These are phyloP conservation scores for Aspergillus sp. DNA, from an alignment of 2,329 filamentous ascomycete genomes.

Conservation along the genomic window DNA sequence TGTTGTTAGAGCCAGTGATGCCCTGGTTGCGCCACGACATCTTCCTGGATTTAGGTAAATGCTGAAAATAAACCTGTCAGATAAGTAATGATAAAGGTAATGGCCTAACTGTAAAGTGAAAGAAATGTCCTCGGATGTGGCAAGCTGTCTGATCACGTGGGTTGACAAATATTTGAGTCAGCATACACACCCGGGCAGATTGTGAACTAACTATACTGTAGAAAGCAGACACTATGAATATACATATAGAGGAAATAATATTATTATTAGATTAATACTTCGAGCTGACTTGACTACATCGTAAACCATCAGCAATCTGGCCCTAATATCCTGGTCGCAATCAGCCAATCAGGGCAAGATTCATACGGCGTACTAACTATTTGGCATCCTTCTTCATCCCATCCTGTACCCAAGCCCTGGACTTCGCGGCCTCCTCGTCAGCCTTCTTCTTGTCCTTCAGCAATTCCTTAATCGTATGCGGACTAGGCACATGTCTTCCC, in stretches of 20 bases:
- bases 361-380: slow-evolving; percentile 13
- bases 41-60: slow-evolving; percentile 3
- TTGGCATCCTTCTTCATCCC: slow-evolving; percentile 65
- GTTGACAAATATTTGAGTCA: neutral
- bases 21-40: slow-evolving; percentile 72
- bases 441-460: slow-evolving; percentile 56
- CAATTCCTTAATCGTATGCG: slow-evolving; percentile 62
- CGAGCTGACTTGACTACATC: neutral
- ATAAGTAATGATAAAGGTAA: slow-evolving; percentile 3
- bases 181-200: neutral
- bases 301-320: neutral
- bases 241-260: neutral
- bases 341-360: neutral
- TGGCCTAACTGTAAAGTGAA: neutral
- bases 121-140: neutral
- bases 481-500: slow-evolving; percentile 70
- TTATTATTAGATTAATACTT: neutral
- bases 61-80: slow-evolving; percentile 9
- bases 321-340: neutral
- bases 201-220: neutral
- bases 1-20: slow-evolving; percentile 97
- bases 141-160: slow-evolving; percentile 14
- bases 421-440: slow-evolving; percentile 56
- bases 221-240: neutral
- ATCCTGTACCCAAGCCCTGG: slow-evolving; percentile 65